Evolutionary conservation across 768 basidiomycete species (phyloP), one percentile per base, ranked within the genome.

Genomic region (Tulasnella calospora): DNA sequence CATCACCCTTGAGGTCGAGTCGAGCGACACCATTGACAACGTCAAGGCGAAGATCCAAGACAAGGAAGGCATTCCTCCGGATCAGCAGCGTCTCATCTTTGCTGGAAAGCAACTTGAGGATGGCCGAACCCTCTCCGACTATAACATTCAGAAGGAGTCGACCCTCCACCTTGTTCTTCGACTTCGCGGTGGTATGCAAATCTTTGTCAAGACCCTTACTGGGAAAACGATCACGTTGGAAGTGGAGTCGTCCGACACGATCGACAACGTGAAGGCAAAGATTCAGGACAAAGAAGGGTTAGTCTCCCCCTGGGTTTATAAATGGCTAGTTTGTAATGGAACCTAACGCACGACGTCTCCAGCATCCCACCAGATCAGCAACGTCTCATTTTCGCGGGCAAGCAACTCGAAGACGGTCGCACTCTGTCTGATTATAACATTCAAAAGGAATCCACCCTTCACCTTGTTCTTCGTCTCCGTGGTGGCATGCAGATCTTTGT

Each of bases 81-180:
- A 84, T 69, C 87, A 88, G 81, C 85, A 86, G 78, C 86, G 88
- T 67, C 82, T 86, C 51, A 88, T 88, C 81, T 97, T 96, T 80
- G 95, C 95, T 57, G 96, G 95, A 67, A 97, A 97, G 87, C 95
- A 97, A 82, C 86, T 96, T 13, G 96, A 97, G 84, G 96, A 98
- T 77, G 96, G 96, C 3, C 92, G 96, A 69, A 98, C 95, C 0
- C 88, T 96, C 3, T 85, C 85, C 46, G 87, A 87, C 81, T 87
- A 86, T 84, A 86, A 86, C 82, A 86, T 86, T 75, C 85, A 85
- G 81, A 85, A 86, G 81, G 85, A 85, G 82, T 84, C 83, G n/a
- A 86, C 85, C 41, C 83, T 86, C 67, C 83, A 84, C 75, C 81
- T 86, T 55, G 92, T 86, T 47, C 82, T 86, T 21, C 83, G 85